Evolutionary conservation across 306 rosid species (phyloP).

Genomic region (Castanea sativa): DNA sequence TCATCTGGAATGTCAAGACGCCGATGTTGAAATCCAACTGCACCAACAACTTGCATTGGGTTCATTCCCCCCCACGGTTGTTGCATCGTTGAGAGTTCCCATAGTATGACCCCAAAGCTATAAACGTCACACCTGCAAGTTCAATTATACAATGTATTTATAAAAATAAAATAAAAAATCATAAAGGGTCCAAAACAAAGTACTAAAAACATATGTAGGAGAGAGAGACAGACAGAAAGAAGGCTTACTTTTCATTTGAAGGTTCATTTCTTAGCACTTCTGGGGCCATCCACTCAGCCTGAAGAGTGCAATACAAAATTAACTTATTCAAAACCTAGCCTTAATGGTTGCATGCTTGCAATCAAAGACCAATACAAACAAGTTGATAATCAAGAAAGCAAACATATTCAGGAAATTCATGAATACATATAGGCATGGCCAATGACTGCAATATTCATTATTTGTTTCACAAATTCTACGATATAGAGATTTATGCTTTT

Average conservation of each 20-base stretch:
- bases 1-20: constrained; percentile 95
- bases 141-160: constrained; percentile 15
- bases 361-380: not conserved
- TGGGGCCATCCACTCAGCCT: constrained; percentile 99
- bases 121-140: constrained; percentile 80
- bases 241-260: constrained; percentile 85
- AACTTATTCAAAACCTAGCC: constrained; percentile 24
- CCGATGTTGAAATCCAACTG: constrained; percentile 99
- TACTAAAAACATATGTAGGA: constrained; percentile 15
- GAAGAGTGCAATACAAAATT: constrained; percentile 33
- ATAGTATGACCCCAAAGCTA: constrained; percentile 93
- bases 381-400: constrained; percentile 17
- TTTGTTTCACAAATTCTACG: not conserved
- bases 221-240: not conserved
- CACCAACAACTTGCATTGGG: constrained; percentile 99
- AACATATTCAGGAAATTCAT: constrained; percentile 7
- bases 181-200: constrained; percentile 5
- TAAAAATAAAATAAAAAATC: not conserved
- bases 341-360: constrained; percentile 1
- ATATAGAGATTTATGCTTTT: not conserved
- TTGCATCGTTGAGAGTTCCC: constrained; percentile 91
- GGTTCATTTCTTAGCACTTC: constrained; percentile 98
- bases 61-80: constrained; percentile 99
- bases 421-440: constrained; percentile 5
- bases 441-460: constrained; percentile 5